Evolutionary conservation across 1,139 yeast species (phyloP).

Genomic region (Eremothecium coryli): DNA sequence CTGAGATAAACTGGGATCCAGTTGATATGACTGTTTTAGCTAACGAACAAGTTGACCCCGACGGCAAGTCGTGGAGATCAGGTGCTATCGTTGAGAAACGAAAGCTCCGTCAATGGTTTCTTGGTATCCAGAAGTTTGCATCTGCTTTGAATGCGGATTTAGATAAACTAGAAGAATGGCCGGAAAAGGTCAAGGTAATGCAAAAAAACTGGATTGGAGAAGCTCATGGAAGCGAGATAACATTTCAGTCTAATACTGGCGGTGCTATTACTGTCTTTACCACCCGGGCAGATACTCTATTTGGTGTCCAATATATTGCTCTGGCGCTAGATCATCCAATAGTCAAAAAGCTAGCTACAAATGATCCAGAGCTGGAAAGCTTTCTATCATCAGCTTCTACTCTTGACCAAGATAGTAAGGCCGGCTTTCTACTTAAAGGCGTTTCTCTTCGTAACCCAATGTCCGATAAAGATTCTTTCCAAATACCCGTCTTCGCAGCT

Average conservation of each 20-base stretch:
- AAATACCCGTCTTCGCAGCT: conserved; percentile 75
- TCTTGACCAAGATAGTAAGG: conserved; percentile 46
- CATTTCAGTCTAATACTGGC: conserved; percentile 31
- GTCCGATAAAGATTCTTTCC: conserved; percentile 22
- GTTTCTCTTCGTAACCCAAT: conserved; percentile 57
- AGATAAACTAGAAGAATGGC: conserved; percentile 61
- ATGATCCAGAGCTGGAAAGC: conserved; percentile 35
- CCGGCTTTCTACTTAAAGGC: conserved; percentile 46
- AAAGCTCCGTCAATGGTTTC: conserved; percentile 81
- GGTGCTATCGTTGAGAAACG: conserved; percentile 88
- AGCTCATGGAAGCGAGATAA: conserved; percentile 68
- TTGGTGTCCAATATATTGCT: conserved; percentile 75
- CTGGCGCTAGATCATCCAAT: conserved; percentile 64
- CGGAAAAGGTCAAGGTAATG: conserved; percentile 79
- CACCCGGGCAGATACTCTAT: conserved; percentile 81
- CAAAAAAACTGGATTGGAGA: conserved; percentile 91
- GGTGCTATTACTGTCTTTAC: conserved; percentile 53
- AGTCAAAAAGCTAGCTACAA: conserved; percentile 33
- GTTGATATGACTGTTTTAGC: conserved; percentile 90
- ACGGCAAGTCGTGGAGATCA: conserved; percentile 92
- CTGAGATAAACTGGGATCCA: conserved; percentile 97
- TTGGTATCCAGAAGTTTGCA: conserved; percentile 80
- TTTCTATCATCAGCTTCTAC: conserved; percentile 39
- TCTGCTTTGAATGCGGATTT: conserved; percentile 56
- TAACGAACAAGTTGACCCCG: conserved; percentile 87